A percentile compares a stretch with the other conserved stretches of the same genome.
These are phyloP conservation scores for Myxozyma melibiosi DNA, from an alignment of 805 yeast species.

Conservation along the genomic window DNA sequence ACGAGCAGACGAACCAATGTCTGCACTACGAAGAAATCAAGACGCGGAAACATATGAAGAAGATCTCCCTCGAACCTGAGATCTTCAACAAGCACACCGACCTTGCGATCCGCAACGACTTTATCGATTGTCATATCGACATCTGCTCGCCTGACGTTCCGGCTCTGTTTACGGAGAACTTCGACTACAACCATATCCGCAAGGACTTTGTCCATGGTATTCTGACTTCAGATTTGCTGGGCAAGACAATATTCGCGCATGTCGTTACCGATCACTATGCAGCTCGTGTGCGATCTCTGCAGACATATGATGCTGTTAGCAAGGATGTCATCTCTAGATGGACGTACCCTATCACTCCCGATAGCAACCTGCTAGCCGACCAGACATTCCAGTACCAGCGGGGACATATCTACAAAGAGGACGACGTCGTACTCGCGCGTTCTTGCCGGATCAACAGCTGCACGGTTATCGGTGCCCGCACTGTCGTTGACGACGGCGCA, in stretches of 20 bases:
- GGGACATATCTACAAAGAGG: conserved; percentile 86
- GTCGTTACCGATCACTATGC: conserved; percentile 80
- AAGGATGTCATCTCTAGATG: conserved; percentile 90
- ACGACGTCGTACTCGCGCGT: conserved; percentile 85
- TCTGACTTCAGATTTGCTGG: conserved; percentile 82
- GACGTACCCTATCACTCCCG: conserved; percentile 90
- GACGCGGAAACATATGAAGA: conserved; percentile 48
- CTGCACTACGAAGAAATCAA: conserved; percentile 76
- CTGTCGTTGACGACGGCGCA: conserved; percentile 77
- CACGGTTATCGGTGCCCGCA: conserved; percentile 78
- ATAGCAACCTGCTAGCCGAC: conserved; percentile 69
- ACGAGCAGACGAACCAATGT: conserved; percentile 72
- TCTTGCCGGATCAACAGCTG: conserved; percentile 82
- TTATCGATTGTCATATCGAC: conserved; percentile 95
- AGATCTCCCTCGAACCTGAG: conserved; percentile 78
- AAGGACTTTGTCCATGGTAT: conserved; percentile 90
- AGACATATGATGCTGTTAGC: conserved; percentile 87
- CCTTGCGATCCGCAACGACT: conserved; percentile 81
- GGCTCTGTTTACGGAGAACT: conserved; percentile 92
- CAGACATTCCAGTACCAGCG: conserved; percentile 79
- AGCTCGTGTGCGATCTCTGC: conserved; percentile 93
- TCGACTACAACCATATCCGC: conserved; percentile 87
- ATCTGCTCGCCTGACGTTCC: conserved; percentile 95
- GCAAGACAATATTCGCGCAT: conserved; percentile 88
- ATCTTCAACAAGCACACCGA: conserved; percentile 74